A percentile compares a stretch with the other conserved stretches of the same genome.
These are phyloP conservation scores for Physcomitrellopsis africana DNA, from an alignment of 225 moss, liverwort and hornwort species.

Conservation along the genomic window DNA sequence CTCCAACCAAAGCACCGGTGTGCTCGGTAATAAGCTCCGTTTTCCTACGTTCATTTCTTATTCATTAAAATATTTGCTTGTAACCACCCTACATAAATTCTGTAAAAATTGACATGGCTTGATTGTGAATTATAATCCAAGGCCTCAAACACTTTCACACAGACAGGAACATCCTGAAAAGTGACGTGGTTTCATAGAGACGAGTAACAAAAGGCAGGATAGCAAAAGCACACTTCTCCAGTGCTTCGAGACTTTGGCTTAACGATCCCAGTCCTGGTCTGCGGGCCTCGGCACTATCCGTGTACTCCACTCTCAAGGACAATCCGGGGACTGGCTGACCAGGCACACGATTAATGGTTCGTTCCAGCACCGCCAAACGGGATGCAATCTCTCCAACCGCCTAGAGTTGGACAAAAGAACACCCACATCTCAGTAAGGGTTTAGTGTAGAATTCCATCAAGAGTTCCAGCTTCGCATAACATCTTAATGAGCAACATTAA, in stretches of 20 bases:
- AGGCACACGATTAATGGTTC: constrained; percentile 29
- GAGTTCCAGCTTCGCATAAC: background rate
- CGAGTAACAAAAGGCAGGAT: background rate
- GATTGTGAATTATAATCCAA: background rate
- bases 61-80: constrained; percentile 18
- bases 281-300: constrained; percentile 34
- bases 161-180: background rate
- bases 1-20: constrained; percentile 47
- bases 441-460: background rate
- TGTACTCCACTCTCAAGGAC: constrained; percentile 71
- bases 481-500: background rate
- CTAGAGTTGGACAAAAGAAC: constrained; percentile 34
- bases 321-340: constrained; percentile 53
- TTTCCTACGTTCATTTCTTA: constrained; percentile 54
- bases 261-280: constrained; percentile 60
- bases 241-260: constrained; percentile 57
- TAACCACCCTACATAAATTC: background rate
- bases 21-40: constrained; percentile 64
- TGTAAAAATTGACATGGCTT: background rate
- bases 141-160: background rate
- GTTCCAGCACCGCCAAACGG: constrained; percentile 47
- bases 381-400: constrained; percentile 70
- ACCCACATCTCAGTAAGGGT: background rate
- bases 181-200: background rate
- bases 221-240: constrained; percentile 34